Conservation (phyloP, 83 land plant species). For the Picea abies region DNA sequence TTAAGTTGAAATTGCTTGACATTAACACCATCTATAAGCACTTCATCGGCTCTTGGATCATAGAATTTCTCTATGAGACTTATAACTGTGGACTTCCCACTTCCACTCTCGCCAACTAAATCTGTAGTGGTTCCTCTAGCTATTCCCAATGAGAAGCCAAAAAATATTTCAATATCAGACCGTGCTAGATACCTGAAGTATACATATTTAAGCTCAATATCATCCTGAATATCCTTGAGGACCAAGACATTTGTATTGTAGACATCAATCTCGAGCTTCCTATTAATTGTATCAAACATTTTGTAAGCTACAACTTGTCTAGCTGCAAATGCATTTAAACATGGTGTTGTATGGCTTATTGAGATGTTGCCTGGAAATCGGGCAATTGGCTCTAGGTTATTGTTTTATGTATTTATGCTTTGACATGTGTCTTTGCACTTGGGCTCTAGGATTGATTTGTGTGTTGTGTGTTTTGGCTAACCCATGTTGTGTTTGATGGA, state of each 20-base stretch:
- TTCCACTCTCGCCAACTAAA: slow-evolving; percentile 68
- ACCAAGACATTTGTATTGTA: slow-evolving; percentile 15
- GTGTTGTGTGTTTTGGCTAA: too few species aligned
- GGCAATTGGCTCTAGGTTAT: too few species aligned
- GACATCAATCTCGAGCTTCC: slow-evolving; percentile 37
- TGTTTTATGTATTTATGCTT: too few species aligned
- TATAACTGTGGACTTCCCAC: slow-evolving; percentile 72
- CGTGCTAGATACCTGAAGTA: slow-evolving; percentile 63
- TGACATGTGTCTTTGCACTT: too few species aligned
- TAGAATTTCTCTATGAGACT: too few species aligned
- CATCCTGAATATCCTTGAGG: slow-evolving; percentile 37
- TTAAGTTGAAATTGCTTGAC: too few species aligned
- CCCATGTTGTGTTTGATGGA: too few species aligned
- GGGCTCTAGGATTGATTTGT: too few species aligned
- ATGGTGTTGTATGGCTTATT: too few species aligned
- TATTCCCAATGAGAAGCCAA: slow-evolving; percentile 24
- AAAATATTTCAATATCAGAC: slow-evolving; percentile 34
- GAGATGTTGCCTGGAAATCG: too few species aligned
- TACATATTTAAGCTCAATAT: slow-evolving; percentile 48
- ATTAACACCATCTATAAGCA: too few species aligned
- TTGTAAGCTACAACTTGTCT: slow-evolving; percentile 57
- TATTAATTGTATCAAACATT: slow-evolving; percentile 53
- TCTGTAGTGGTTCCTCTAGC: slow-evolving; percentile 44
- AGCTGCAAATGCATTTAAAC: slow-evolving; percentile 23
- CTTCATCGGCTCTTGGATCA: too few species aligned